Evolutionary conservation across 2,329 filamentous ascomycete genomes (phyloP).

Genomic region (Lecanicillium sp.): DNA sequence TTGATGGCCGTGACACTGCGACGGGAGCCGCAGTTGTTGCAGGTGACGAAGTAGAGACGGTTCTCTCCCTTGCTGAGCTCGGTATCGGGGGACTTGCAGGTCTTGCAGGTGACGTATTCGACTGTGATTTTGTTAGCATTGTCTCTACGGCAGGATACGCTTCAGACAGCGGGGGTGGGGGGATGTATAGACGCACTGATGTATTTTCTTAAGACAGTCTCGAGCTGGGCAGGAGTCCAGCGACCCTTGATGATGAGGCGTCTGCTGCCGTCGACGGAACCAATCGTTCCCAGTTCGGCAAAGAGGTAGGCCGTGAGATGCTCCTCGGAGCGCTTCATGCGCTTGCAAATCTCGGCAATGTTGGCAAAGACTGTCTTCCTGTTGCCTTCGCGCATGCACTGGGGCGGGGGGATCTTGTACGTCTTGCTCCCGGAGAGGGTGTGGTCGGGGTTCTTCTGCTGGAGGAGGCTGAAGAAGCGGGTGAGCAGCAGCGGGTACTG

Average conservation of each 20-base stretch:
- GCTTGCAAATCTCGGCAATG: slow-evolving; percentile 96
- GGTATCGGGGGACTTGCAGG: slow-evolving; percentile 88
- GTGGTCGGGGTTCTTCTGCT: slow-evolving; percentile 95
- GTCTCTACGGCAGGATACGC: not conserved
- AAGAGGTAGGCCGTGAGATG: slow-evolving; percentile 96
- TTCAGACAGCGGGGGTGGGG: not conserved
- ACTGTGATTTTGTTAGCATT: slow-evolving; percentile 43
- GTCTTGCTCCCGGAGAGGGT: slow-evolving; percentile 82
- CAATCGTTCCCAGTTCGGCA: slow-evolving; percentile 94
- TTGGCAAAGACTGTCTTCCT: slow-evolving; percentile 99
- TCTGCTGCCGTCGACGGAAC: slow-evolving; percentile 87
- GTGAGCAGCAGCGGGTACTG: slow-evolving; percentile 78
- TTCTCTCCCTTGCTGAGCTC: slow-evolving; percentile 99
- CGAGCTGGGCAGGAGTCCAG: slow-evolving; percentile 99
- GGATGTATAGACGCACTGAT: slow-evolving; percentile 60
- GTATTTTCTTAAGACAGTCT: slow-evolving; percentile 93
- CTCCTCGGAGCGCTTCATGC: slow-evolving; percentile 98
- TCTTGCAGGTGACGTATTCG: slow-evolving; percentile 99
- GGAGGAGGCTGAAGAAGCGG: slow-evolving; percentile 91
- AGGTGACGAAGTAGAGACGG: slow-evolving; percentile 97
- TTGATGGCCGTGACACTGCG: slow-evolving; percentile 96
- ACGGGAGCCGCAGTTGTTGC: slow-evolving; percentile 74
- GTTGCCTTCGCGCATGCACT: slow-evolving; percentile 99
- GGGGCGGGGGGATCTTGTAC: slow-evolving; percentile 98
- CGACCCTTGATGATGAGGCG: slow-evolving; percentile 97